A percentile compares a stretch with the other conserved stretches of the same genome.
These are phyloP conservation scores for Euphorbia tirucalli DNA, from an alignment of 345 rosid genomes.

Conservation along the genomic window DNA sequence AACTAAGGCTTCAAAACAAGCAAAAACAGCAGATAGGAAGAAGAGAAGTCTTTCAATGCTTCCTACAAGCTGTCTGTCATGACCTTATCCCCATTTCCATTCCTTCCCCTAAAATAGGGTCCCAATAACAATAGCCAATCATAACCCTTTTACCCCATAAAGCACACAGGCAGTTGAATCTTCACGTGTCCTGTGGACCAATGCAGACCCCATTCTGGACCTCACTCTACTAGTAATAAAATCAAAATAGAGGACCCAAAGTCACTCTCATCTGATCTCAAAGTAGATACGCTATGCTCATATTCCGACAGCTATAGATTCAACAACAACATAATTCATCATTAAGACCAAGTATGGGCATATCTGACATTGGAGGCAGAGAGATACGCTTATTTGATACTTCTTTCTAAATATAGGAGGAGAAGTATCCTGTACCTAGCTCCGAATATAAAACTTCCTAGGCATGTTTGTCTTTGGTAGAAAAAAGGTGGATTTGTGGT, in stretches of 20 bases:
- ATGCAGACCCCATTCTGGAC: conserved; percentile 28
- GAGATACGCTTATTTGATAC: conserved; percentile 25
- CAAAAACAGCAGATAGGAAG: conserved; percentile 27
- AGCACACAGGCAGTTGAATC: conserved; percentile 36
- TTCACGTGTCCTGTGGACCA: conserved; percentile 42
- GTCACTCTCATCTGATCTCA: conserved; percentile 48
- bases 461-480: conserved; percentile 46
- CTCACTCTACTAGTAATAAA: conserved; percentile 25
- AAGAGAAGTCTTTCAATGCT: conserved; percentile 35
- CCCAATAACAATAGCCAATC: conserved; percentile 40
- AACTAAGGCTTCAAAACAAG: conserved; percentile 30
- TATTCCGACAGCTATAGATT: conserved; percentile 40
- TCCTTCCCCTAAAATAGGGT: conserved; percentile 29
- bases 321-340: conserved; percentile 29
- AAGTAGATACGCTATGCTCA: conserved; percentile 42
- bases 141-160: conserved; percentile 36
- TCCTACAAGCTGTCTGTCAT: conserved; percentile 34
- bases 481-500: conserved; percentile 52
- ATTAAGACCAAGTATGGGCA: conserved; percentile 30
- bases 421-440: too few species aligned
- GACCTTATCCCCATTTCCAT: conserved; percentile 27
- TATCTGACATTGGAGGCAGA: conserved; percentile 36
- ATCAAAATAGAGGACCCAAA: conserved; percentile 22
- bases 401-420: conserved; percentile 32
- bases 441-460: conserved; percentile 30